These are phyloP conservation scores for Ophiostoma quercus DNA, from an alignment of 2,329 filamentous ascomycete genomes.

Conservation along the genomic window DNA sequence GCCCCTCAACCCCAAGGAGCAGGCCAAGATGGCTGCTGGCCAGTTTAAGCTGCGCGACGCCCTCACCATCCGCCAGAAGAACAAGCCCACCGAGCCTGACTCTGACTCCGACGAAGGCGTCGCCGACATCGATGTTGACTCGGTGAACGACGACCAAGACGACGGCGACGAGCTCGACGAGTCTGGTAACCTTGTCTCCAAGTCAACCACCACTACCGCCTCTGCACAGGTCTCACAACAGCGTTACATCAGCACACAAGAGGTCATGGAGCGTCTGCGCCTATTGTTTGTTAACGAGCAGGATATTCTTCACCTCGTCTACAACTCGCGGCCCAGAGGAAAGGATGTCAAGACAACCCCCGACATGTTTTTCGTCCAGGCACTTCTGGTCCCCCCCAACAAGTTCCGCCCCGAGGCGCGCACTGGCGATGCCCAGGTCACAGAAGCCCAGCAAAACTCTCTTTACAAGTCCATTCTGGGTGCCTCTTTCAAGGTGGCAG, in stretches of 20 bases:
- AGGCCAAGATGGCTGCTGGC: conserved; percentile 67
- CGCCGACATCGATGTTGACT: conserved; percentile 54
- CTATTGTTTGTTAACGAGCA: conserved; percentile 83
- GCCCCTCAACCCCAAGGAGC: conserved; percentile 66
- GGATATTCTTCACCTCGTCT: conserved; percentile 78
- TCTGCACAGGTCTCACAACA: conserved; percentile 44
- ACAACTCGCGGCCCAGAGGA: conserved; percentile 63
- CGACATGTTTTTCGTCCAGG: conserved; percentile 92
- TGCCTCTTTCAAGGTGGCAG: conserved; percentile 65
- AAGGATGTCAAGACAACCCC: conserved; percentile 57
- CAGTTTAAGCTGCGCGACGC: conserved; percentile 65
- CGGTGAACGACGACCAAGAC: conserved; percentile 36
- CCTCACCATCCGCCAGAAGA: conserved; percentile 14
- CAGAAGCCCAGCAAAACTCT: conserved; percentile 82
- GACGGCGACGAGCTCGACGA: conserved; percentile 43
- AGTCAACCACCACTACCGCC: conserved; percentile 33
- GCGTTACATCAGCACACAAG: conserved; percentile 73
- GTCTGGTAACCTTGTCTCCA: conserved; percentile 54
- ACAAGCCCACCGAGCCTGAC: neutral
- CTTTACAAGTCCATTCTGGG: conserved; percentile 82
- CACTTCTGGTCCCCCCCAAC: conserved; percentile 85
- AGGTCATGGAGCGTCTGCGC: conserved; percentile 72
- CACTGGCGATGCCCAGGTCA: conserved; percentile 73
- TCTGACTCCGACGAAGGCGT: conserved; percentile 58
- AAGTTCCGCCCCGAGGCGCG: conserved; percentile 81